Evolutionary conservation across 108 stramenopile species (phyloP), one percentile per base, ranked within the genome.

Genomic region (Nitzschia palea): DNA sequence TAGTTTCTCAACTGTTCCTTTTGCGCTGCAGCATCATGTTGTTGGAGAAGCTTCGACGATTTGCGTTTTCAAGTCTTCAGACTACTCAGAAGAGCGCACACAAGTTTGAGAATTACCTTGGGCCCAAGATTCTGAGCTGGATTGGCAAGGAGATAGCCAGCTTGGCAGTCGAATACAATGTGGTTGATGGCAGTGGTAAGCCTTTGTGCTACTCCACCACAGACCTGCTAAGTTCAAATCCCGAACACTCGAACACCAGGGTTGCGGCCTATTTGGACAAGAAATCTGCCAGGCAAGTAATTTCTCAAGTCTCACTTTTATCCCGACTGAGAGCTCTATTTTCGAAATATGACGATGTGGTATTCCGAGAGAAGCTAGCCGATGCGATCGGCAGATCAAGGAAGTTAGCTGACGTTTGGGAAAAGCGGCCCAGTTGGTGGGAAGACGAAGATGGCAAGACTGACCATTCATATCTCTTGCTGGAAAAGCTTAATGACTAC

Each of bases 371-470:
- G 31, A 51, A 74, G 9, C 45, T 88, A 22, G 58, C 67, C 1
- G 68, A 74, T 54, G 90, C 82, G 3, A 36, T 75, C 42, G 85
- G 73, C 26, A 70, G 71, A 27, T 86, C 77, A 1, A 73, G 44
- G 23, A 76, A 67, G 42, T 14, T 28, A 8, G 75, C 50, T 28
- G 81, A 82, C 45, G 69, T 63, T 29, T 91, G 90, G 90, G 83
- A 80, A 23, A 76, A 85, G 52, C 43, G 70, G 35, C 89, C 89
- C 20, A 54, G 44, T 6, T 87, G 89, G 86, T 90, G 89, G 89
- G 78, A 78, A 25, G 51, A 50, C 40, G 48, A 66, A 12, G 78
- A 81, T 80, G 77, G 80, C 23, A 44, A 57, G 0, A 59, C 45
- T 29, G 62, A 71, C 18, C 70, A 76, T 30, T 58, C 60, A 12